Percentiles rank a stretch among this genome's conserved stretches.
Conservation (phyloP, 345 rosid genomes). For the Hypericum androsaemum region DNA sequence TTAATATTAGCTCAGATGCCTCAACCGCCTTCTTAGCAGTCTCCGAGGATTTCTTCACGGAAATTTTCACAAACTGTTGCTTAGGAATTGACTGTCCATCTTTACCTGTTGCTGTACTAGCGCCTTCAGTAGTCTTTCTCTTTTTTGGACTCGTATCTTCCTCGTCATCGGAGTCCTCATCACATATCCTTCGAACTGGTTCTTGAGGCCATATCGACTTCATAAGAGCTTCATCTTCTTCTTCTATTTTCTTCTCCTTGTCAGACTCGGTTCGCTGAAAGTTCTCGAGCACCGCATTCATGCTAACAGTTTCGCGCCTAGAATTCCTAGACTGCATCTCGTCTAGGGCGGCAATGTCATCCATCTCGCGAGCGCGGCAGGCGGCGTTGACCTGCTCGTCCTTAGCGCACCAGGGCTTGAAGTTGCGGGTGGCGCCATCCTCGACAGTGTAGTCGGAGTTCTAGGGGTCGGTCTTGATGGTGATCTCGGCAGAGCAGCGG, state of each 20-base stretch:
- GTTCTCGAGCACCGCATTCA: conserved; percentile 88
- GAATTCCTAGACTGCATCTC: conserved; percentile 91
- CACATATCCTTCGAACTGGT: too few species aligned
- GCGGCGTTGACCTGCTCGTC: conserved; percentile 94
- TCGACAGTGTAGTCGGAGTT: conserved; percentile 88
- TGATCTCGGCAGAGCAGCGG: conserved; percentile 78
- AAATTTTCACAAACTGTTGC: too few species aligned
- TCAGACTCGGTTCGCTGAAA: conserved; percentile 45
- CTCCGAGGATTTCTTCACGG: too few species aligned
- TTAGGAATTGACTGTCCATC: too few species aligned
- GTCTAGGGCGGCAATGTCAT: conserved; percentile 83
- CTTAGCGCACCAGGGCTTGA: conserved; percentile 91
- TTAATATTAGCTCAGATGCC: too few species aligned
- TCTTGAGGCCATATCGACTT: neutral
- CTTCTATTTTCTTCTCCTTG: conserved; percentile 2
- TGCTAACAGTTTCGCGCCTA: conserved; percentile 78
- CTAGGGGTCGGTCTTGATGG: conserved; percentile 89
- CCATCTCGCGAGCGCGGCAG: too few species aligned
- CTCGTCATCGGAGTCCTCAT: too few species aligned
- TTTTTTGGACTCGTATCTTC: too few species aligned
- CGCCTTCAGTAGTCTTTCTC: too few species aligned
- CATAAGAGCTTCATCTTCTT: conserved; percentile 1
- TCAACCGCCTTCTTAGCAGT: too few species aligned
- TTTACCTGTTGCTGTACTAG: too few species aligned
- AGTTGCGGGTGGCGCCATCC: conserved; percentile 75